These are phyloP conservation scores for Ophiostoma triangulosporum DNA, from an alignment of 2,329 filamentous ascomycete genomes.

Conservation along the genomic window DNA sequence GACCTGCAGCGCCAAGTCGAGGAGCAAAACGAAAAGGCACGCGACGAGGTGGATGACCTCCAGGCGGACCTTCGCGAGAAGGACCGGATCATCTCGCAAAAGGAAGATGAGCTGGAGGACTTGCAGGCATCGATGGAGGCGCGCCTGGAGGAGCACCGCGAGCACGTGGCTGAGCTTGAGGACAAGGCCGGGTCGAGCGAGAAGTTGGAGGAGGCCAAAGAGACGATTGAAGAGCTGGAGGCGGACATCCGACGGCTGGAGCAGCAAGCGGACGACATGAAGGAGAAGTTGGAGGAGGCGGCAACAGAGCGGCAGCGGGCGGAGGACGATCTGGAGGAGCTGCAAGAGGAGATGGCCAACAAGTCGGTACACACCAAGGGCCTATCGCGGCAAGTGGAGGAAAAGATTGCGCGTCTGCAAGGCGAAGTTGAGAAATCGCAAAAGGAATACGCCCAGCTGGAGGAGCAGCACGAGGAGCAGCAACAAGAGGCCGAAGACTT, in stretches of 20 bases:
- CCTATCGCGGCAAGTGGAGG: slow-evolving; percentile 60
- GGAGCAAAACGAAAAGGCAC: slow-evolving; percentile 45
- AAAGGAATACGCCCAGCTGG: slow-evolving; percentile 35
- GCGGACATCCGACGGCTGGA: slow-evolving; percentile 39
- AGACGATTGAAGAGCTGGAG: slow-evolving; percentile 46
- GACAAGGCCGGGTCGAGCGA: slow-evolving; percentile 38
- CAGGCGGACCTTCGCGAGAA: slow-evolving; percentile 66
- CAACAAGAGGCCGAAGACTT: slow-evolving; percentile 33
- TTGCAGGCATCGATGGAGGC: slow-evolving; percentile 42
- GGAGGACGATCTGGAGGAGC: slow-evolving; percentile 46
- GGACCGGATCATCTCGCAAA: slow-evolving; percentile 57
- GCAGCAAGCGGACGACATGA: slow-evolving; percentile 39
- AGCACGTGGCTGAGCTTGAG: slow-evolving; percentile 40
- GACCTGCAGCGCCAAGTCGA: slow-evolving; percentile 47
- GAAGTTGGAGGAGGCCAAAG: slow-evolving; percentile 41
- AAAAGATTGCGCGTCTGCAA: slow-evolving; percentile 53
- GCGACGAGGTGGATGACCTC: slow-evolving; percentile 61
- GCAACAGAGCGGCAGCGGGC: slow-evolving; percentile 41
- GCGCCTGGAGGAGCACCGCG: slow-evolving; percentile 41
- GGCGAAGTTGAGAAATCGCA: slow-evolving; percentile 45
- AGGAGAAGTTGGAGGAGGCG: slow-evolving; percentile 40
- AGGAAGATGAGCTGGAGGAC: slow-evolving; percentile 51
- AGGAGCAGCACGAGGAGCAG: slow-evolving; percentile 35
- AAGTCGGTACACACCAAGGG: slow-evolving; percentile 67
- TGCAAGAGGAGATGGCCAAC: slow-evolving; percentile 66